Base-by-base conservation (phyloP, 257 asterid genomes). In the Rubia yunnanensis region DNA sequence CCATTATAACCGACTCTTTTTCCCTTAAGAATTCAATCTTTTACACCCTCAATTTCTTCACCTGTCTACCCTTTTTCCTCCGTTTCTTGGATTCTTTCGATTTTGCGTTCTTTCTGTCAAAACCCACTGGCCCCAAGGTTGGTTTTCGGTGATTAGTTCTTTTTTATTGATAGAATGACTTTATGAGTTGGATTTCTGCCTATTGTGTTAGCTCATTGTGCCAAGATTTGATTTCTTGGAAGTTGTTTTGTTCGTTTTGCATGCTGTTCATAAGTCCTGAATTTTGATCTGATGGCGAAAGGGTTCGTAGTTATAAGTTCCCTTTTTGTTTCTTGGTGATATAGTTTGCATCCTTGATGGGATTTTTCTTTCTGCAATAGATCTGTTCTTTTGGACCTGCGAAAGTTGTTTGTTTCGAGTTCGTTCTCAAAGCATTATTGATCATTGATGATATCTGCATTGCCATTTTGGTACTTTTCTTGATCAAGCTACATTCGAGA, bases 111-210 rank as follows among this genome's bases (percentile, higher is more conserved):
- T 26, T 24, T 23, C 18, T 10, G 24, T 55, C 60, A 34, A 55
- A 55, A 27, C 38, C 62, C 62, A 56, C 22, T 56, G 14, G 1
- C 17, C 13, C 27, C 28, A 34, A 34, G 73, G 73, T 61, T 34
- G 11, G 39, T 8, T 10, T 55, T 55, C 11, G 18, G 6, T 54
- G 44, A 7, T 46, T 18, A 36, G 15, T 13, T 50, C 7, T 35
- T 50, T 50, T 20, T 22, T 52, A 7, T 41, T 28, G 10, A 11
- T 38, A 18, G 48, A 39, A 44, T 4, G 10, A n/a, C 10, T 30
- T 57, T 18, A 10, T 20, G 24, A 31, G n/a, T 35, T 23, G 7
- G 35, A 30, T 13, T 63, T 63, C 15, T 39, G 20, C 68, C 50
- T 26, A 27, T 4, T n/a, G 5, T 35, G n/a, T 18, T 27, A 63